phyloP scores from a whole-genome alignment of 306 rosid genomes.

The Pterocarpus macrocarpus region DNA sequence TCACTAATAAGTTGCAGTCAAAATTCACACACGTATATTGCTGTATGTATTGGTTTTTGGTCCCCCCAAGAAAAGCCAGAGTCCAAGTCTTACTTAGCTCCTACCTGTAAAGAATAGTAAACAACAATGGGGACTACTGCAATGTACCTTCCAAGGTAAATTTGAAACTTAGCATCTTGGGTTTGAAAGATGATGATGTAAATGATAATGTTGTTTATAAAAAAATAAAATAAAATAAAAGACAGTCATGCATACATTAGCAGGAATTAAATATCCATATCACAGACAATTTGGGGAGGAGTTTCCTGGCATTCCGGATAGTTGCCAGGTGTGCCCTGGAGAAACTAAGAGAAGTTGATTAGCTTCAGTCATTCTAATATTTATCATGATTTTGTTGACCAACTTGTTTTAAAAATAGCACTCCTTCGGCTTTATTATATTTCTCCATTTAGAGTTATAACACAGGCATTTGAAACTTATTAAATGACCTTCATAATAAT shows the following conservation, averaged over 20 bases:
- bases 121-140: background rate
- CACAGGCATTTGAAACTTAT: no score
- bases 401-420: background rate
- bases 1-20: background rate
- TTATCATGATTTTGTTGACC: background rate
- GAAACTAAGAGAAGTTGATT: background rate
- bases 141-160: background rate
- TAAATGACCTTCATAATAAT: no score
- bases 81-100: slow-evolving; percentile 8
- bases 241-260: no score
- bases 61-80: background rate
- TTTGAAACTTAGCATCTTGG: background rate
- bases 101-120: slow-evolving; percentile 35
- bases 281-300: background rate
- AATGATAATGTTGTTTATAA: background rate
- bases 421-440: no score
- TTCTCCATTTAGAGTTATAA: no score
- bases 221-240: no score
- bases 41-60: background rate
- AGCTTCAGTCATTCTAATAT: background rate
- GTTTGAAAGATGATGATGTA: background rate
- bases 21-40: background rate
- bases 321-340: slow-evolving; percentile 8
- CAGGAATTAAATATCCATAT: slow-evolving; percentile 1
- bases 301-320: background rate